Base-by-base conservation (phyloP, 257 asterid species). In the Solanum rostratum region DNA sequence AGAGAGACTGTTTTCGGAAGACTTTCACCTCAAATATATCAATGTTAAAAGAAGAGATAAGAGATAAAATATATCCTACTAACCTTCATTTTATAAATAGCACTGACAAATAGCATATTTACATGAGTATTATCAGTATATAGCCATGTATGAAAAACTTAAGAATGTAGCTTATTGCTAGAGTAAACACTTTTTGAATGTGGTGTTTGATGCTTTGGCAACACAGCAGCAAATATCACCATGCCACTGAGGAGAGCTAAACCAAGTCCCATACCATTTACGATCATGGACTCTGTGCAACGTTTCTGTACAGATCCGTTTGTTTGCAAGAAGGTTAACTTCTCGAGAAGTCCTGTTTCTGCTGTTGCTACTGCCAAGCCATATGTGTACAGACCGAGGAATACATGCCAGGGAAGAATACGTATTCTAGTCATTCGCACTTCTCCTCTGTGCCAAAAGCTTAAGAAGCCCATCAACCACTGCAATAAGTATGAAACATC, bases 381-480 rank as follows among this genome's bases (percentile, higher is more conserved):
- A 53, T 95, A 92, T 13, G 98, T 92, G 87, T 95, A 95, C 10
- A 95, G 85, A n/a, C 98, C 98, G 3, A 95, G 86, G 73, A 95
- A 94, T 79, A 92, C 90, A 59, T 94, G 99, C 99, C 99, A 95
- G 19, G 99, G 97, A 29, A 94, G 90, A 80, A 91, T 86, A 52
- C 84, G 88, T 8, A 86, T 88, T 88, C 93, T 89, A 2, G 93
- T 87, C 7, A 84, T 89, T 83, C 97, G 92, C 20, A 86, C 92
- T 89, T 94, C 99, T 20, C 91, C 94, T 88, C 68, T 89, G 89
- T 93, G 95, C 98, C 97, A 94, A 82, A 95, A 95, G 91, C 94
- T 93, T 84, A 90, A 43, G 71, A 95, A 95, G 3, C 97, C 98
- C 57, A 91, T 70, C 85, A 91, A 5, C 97, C 98, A 95, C 99